Base-by-base conservation (phyloP, 257 asterid genomes). In the Coffea canephora region DNA sequence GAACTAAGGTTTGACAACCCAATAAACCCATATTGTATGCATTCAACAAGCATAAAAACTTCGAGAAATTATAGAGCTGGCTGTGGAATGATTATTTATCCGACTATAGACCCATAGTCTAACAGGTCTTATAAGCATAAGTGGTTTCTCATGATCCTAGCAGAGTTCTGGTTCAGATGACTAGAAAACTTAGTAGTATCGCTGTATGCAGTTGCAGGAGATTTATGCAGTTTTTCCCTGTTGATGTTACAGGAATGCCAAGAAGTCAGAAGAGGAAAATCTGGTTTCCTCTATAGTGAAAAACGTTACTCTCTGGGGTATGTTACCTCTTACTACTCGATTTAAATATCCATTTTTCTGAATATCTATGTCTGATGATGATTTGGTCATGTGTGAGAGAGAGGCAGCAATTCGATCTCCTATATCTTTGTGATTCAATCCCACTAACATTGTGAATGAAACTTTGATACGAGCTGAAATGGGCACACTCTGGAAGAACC, bases 221-320 rank as follows among this genome's bases (percentile, higher is more conserved):
- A 46, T 54, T 39, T 62, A 65, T 66, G 79, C 13, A 13, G 76
- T 55, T 13, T 71, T 54, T 57, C 43, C 65, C 43, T 77, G 61
- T 52, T 69, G 9, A n/a, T 74, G 57, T 80, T 62, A 79, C 89
- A 95, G 99, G 97, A 92, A 85, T 83, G 86, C 92, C 86, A 91
- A 90, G 84, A 90, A 86, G 84, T 92, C 97, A 2, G 97, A 92
- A 76, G 97, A 93, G 78, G 97, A 93, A 75, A 82, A 92, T 84
- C 97, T 97, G 61, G 93, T 95, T 73, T 98, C 99, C 54, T 97
- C 98, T 68, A 83, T 93, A 74, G 64, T 95, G 77, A 89, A 91
- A 83, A 93, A 97, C 54, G 99, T 98, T 50, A 94, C 86, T 36
- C 92, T 92, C 21, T 92, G 97, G 97, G 97, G 99, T 93, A 88